A percentile compares a stretch with the other conserved stretches of the same genome.
These are phyloP conservation scores for Magnaporthiopsis incrustans DNA, from an alignment of 2,329 filamentous ascomycete genomes.

Conservation along the genomic window DNA sequence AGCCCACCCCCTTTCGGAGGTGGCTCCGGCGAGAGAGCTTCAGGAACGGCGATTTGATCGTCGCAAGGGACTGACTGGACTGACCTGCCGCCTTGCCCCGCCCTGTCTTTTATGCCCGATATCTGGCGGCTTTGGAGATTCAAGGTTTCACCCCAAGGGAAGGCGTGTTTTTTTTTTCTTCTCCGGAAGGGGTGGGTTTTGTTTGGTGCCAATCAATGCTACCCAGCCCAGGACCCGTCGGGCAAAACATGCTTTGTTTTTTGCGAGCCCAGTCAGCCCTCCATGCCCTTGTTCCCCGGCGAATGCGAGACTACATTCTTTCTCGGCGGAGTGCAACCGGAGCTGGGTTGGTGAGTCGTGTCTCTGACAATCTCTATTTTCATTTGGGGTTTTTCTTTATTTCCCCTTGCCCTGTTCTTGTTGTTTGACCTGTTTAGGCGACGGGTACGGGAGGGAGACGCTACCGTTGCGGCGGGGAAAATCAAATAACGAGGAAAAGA, in stretches of 20 bases:
- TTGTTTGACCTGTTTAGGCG: neutral
- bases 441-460: neutral
- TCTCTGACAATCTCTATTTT: neutral
- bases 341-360: neutral
- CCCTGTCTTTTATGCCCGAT: neutral
- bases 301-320: neutral
- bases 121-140: neutral
- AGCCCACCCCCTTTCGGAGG: neutral
- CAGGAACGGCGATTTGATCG: neutral
- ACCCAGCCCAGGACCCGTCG: too few relatives aligned
- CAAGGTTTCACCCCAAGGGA: neutral
- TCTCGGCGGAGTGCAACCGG: neutral
- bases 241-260: too few relatives aligned
- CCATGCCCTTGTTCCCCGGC: neutral
- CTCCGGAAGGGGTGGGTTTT: neutral
- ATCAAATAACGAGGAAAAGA: too few relatives aligned
- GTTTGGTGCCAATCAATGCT: neutral
- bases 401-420: neutral
- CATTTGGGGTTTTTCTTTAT: neutral
- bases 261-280: too few relatives aligned
- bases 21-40: neutral
- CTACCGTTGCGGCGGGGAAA: neutral
- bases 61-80: neutral
- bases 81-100: neutral
- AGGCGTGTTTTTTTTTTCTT: neutral